Evolutionary conservation across 805 yeast genomes (phyloP).

Genomic region (Candida golubevii): DNA sequence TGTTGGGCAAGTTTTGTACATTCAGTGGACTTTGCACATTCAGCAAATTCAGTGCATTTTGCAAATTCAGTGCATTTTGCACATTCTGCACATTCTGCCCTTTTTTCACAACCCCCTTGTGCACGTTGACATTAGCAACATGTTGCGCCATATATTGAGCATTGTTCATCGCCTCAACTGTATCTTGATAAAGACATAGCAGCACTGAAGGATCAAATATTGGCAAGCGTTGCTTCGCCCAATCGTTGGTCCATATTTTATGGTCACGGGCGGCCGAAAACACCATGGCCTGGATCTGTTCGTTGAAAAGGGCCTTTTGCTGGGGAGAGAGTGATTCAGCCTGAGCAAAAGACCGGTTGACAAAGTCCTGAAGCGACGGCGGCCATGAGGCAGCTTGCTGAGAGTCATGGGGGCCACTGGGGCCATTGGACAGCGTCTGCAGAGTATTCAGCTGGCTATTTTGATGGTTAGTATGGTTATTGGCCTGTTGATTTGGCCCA

Average conservation of each 20-base stretch:
- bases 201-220: slow-evolving; percentile 22
- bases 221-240: slow-evolving; percentile 53
- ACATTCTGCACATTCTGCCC: not conserved
- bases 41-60: not conserved
- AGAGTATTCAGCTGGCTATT: not conserved
- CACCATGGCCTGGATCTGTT: slow-evolving; percentile 47
- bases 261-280: slow-evolving; percentile 43
- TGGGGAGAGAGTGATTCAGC: slow-evolving; percentile 32
- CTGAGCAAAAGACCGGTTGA: slow-evolving; percentile 41
- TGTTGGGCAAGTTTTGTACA: not conserved
- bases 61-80: not conserved
- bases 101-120: too few species aligned
- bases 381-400: slow-evolving; percentile 46
- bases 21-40: not conserved
- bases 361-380: slow-evolving; percentile 46
- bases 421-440: not conserved
- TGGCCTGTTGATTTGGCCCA: not conserved
- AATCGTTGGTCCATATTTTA: slow-evolving; percentile 46
- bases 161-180: not conserved
- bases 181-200: slow-evolving; percentile 12
- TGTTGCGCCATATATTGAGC: not conserved
- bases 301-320: slow-evolving; percentile 39
- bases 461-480: not conserved
- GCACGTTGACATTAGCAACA: too few species aligned
- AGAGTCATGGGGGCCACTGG: not conserved